phyloP scores from a whole-genome alignment of 805 yeast genomes.

The Spathaspora boniae region DNA sequence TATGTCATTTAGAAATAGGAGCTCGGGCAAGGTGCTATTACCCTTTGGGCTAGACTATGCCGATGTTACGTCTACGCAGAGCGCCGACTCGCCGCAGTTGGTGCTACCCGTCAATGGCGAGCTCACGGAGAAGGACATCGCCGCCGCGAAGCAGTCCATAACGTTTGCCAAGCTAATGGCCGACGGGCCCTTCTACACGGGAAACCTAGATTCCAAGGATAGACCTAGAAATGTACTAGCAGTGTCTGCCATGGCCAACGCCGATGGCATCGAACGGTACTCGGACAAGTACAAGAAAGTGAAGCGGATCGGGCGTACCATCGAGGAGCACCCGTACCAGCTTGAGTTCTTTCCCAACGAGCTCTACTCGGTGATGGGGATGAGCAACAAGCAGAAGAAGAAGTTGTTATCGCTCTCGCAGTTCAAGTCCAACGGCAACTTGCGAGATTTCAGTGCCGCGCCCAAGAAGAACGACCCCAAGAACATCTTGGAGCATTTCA shows the following conservation, averaged over 20 bases:
- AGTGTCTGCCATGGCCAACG: conserved; percentile 12
- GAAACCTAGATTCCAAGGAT: conserved; percentile 34
- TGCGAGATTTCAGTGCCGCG: conserved; percentile 29
- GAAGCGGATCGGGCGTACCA: conserved; percentile 65
- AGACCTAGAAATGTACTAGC: conserved; percentile 6
- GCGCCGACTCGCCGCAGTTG: conserved; percentile 40
- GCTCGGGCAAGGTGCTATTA: conserved; percentile 42
- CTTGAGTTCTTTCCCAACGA: conserved; percentile 74
- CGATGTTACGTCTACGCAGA: conserved; percentile 44
- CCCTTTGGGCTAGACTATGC: conserved; percentile 75
- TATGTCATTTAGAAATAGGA: conserved; percentile 58
- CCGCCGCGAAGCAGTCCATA: conserved; percentile 52
- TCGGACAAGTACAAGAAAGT: conserved; percentile 75
- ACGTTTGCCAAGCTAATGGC: conserved; percentile 50
- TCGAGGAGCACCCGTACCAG: conserved; percentile 75
- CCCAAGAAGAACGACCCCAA: too few species aligned
- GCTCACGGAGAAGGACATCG: conserved; percentile 47
- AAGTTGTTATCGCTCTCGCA: conserved; percentile 42
- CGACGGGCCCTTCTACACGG: conserved; percentile 68
- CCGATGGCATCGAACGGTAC: conserved; percentile 76
- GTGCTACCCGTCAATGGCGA: conserved; percentile 66
- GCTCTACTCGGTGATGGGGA: conserved; percentile 67
- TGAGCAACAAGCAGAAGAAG: conserved; percentile 50
- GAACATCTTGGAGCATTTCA: conserved; percentile 42
- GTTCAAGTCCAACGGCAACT: conserved; percentile 37